Evolutionary conservation across 768 basidiomycete genomes (phyloP).

Genomic region (Suillus americanus): DNA sequence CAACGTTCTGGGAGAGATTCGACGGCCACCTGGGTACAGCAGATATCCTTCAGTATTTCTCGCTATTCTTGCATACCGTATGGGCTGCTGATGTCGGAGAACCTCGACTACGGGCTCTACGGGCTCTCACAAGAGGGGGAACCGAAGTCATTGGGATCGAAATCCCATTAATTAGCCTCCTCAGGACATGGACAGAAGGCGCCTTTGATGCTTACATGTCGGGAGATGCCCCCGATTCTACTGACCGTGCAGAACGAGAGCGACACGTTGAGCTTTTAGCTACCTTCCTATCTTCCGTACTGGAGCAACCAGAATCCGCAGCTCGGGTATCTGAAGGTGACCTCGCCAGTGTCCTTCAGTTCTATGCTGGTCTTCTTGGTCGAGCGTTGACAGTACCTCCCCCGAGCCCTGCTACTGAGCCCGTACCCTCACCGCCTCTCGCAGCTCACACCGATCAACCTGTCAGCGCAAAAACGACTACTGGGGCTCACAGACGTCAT

Average conservation of each 20-base stretch:
- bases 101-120: conserved; percentile 63
- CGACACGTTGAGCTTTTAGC: conserved; percentile 63
- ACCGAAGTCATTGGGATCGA: conserved; percentile 67
- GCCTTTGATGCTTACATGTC: conserved; percentile 55
- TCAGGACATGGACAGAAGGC: conserved; percentile 65
- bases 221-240: conserved; percentile 34
- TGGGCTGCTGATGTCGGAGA: conserved; percentile 77
- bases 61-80: conserved; percentile 51
- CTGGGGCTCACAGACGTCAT: conserved; percentile 53
- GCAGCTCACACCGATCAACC: conserved; percentile 31
- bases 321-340: conserved; percentile 62
- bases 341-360: conserved; percentile 53
- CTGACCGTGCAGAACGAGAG: conserved; percentile 57
- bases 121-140: conserved; percentile 62
- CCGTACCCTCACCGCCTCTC: conserved; percentile 27
- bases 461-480: conserved; percentile 18
- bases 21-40: conserved; percentile 49
- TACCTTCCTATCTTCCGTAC: conserved; percentile 51
- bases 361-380: conserved; percentile 61
- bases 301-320: conserved; percentile 51
- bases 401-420: conserved; percentile 13
- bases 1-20: conserved; percentile 65
- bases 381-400: conserved; percentile 42
- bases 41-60: conserved; percentile 64
- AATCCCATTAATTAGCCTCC: conserved; percentile 48